Conservation (phyloP, 345 rosid species). For the Garcia nutans region DNA sequence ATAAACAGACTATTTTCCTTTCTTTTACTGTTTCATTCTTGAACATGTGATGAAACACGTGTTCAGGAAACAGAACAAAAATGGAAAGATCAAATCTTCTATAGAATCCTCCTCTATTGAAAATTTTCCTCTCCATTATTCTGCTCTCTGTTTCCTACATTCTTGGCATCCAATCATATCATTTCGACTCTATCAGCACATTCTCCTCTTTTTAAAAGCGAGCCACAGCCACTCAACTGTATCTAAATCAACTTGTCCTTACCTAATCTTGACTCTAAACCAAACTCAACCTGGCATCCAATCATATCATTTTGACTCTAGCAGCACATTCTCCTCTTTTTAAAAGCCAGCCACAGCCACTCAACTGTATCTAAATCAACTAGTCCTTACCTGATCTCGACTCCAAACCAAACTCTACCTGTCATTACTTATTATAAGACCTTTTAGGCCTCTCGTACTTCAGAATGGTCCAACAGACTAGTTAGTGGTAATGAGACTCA, state of each 20-base stretch:
- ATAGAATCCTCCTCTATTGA: constrained; percentile 7
- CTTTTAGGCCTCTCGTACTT: background rate
- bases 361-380: constrained; percentile 24
- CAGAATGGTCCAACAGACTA: background rate
- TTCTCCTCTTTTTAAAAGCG: background rate
- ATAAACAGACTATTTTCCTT: no score
- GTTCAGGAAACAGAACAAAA: background rate
- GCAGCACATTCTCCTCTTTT: no score
- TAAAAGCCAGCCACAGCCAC: constrained; percentile 1
- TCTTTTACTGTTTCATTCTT: no score
- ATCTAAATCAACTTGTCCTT: constrained; percentile 22
- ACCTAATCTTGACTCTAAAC: constrained; percentile 23
- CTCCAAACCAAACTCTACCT: background rate
- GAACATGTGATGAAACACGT: no score
- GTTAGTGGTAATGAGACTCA: background rate
- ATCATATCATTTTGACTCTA: no score
- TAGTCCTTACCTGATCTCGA: constrained; percentile 27
- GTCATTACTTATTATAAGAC: background rate
- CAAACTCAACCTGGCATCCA: background rate
- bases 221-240: constrained; percentile 15
- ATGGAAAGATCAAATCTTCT: constrained; percentile 11
- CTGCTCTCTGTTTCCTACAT: constrained; percentile 32
- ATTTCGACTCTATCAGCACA: constrained; percentile 8
- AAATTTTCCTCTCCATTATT: constrained; percentile 17
- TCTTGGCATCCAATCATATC: constrained; percentile 33